Base-by-base conservation (phyloP, 495 filamentous ascomycete species). In the Schizothecium vesticola region DNA sequence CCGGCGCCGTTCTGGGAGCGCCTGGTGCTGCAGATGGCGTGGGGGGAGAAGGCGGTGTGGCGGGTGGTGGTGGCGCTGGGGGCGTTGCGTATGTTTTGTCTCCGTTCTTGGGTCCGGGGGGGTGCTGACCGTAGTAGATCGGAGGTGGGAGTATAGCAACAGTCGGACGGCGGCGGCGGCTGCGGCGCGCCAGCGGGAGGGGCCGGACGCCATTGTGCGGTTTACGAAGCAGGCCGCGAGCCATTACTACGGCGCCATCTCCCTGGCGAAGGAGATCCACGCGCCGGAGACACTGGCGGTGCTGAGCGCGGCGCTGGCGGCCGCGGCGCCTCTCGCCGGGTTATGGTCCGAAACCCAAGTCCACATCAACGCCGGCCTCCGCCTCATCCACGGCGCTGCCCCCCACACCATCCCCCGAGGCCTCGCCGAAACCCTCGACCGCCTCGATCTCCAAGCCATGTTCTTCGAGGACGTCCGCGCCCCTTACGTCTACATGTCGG, bases 31-130 rank as follows among this genome's bases (percentile, higher is more conserved):
- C 84, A 86, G 71, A 73, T 83, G 10, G 82, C 81, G 25, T 82
- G 81, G 24, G 74, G 68, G 60, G 85, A 88, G 67, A 82, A 84
- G 0, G 83, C 86, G 0, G 78, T 86, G 1, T 86, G 84, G 79
- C 82, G 84, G 70, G 85, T 82, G 5, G 83, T 86, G 67, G 83
- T 70, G 72, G 85, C 76, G 59, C 80, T 68, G 28, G 76, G 78
- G 59, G 77, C 75, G 7, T 67, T 80, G 60, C 78, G 58, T 59
- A 11, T 7, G 58, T 28, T 4, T 12, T 33, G 9, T 2, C 21
- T 22, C 21, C 24, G 21, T 13, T 10, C 9, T 21, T 58, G 4
- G 22, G 22, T 59, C 10, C 22, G 4, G 24, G 56, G 57, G 16
- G n/a, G 56, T 58, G 24, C 24, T 59, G 58, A 59, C 24, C 11